Evolutionary conservation across 129 eudicot genomes (phyloP), one percentile per base, ranked within the genome.

Genomic region (Smallanthus sonchifolius): DNA sequence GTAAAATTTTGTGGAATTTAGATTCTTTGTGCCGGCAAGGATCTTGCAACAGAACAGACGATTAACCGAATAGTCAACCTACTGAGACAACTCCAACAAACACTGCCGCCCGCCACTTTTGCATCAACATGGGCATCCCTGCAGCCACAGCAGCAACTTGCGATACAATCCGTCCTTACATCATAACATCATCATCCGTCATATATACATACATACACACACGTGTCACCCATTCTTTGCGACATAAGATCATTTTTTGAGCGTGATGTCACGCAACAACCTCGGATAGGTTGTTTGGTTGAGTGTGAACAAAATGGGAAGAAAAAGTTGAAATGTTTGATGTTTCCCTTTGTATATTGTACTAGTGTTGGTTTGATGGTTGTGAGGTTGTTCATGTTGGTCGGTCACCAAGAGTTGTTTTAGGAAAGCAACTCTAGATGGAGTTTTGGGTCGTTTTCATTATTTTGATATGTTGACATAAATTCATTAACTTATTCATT

Each of bases 61-160:
- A 81, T 88, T 2, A 83, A 86, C 81, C 83, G 98, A 17, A 93
- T 93, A 90, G 73, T 93, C 40, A 93, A 75, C 77, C 80, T 93
- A 42, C 83, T 93, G 79, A 93, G 90, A 84, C 98, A 88, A 73
- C 95, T 93, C 65, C 98, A 93, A 65, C 95, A 90, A 67, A 93
- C 98, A 8, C 85, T 93, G 47, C 98, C 98, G 32, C 86, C 96
- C 47, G 84, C 90, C 19, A 83, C 87, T 6, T 80, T 92, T 77
- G 92, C 97, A 73, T 89, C 92, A 35, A 89, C 91, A 47, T 87
- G 91, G 92, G 83, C 96, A 59, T 87, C 92, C 65, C 86, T 93
- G 87, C 98, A 90, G 81, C 98, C 98, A 15, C 98, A 93, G 74
- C 96, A 93, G 77, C 98, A 94, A 75, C 89, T 86, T 13, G 87